A percentile compares a stretch with the other conserved stretches of the same genome.
These are phyloP conservation scores for Saussurea involucrata DNA, from an alignment of 129 eudicot genomes.

Conservation along the genomic window DNA sequence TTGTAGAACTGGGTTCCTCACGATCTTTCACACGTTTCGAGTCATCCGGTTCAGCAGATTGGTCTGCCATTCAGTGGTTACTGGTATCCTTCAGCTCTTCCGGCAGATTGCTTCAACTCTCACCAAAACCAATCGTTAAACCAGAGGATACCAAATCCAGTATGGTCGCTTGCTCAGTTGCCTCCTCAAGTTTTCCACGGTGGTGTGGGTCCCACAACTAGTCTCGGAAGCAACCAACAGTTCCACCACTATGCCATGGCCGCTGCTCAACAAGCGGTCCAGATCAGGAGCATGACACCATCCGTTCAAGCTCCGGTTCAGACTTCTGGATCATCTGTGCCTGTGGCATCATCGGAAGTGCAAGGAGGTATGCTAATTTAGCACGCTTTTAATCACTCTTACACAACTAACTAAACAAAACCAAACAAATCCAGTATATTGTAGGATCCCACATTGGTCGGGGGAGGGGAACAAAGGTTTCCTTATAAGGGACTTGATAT, in stretches of 20 bases:
- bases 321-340: constrained; percentile 25
- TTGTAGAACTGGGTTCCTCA: constrained; percentile 35
- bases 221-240: constrained; percentile 24
- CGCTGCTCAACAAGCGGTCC: constrained; percentile 41
- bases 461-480: no score
- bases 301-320: constrained; percentile 22
- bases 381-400: neutral
- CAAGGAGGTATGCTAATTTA: constrained; percentile 36
- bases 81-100: constrained; percentile 10
- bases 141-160: constrained; percentile 27
- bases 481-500: no score
- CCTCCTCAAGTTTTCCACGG: constrained; percentile 34
- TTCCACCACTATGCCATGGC: constrained; percentile 11
- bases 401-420: neutral
- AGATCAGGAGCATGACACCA: constrained; percentile 25
- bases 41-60: constrained; percentile 35
- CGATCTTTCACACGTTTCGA: constrained; percentile 18
- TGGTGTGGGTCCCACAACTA: constrained; percentile 26
- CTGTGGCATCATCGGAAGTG: constrained; percentile 10
- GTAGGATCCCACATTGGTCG: no score
- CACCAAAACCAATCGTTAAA: constrained; percentile 28
- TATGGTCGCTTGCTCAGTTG: constrained; percentile 26
- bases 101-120: constrained; percentile 20
- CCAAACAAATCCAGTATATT: no score
- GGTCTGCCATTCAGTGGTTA: constrained; percentile 21